phyloP scores from a whole-genome alignment of 192 early-diverging fungal genomes.

The Coemansia sp. region DNA sequence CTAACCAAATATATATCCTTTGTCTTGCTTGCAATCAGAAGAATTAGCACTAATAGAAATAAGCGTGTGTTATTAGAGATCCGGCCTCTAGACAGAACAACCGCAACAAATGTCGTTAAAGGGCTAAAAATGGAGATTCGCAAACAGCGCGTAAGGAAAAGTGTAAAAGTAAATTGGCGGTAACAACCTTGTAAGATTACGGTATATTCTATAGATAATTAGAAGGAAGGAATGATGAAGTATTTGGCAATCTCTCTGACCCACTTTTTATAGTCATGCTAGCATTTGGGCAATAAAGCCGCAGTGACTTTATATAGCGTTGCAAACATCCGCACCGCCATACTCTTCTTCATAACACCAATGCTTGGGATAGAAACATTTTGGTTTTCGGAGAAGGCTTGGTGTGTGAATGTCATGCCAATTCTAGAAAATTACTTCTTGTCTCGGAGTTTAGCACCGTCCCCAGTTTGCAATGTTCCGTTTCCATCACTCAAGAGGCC shows the following conservation, averaged over 20 bases:
- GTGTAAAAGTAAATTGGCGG: no score
- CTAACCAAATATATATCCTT: not conserved
- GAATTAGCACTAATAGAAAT: no score
- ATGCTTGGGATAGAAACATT: not conserved
- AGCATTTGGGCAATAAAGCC: not conserved
- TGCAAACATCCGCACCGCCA: not conserved
- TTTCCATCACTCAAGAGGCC: not conserved
- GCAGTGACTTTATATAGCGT: not conserved
- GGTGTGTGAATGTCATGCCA: not conserved
- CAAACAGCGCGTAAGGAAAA: not conserved
- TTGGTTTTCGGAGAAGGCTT: not conserved
- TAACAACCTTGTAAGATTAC: not conserved
- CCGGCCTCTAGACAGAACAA: not conserved
- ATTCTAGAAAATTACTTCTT: not conserved
- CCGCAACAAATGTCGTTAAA: not conserved
- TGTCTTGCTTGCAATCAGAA: not conserved
- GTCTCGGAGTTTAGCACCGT: not conserved
- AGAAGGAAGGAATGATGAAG: not conserved
- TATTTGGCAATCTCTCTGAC: not conserved
- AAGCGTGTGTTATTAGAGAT: not conserved
- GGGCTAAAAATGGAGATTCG: not conserved
- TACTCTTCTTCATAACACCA: not conserved
- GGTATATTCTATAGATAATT: not conserved
- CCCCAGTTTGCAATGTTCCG: not conserved
- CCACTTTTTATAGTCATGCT: not conserved